phyloP scores from a whole-genome alignment of 495 filamentous ascomycete genomes.

The Pyrenula massariospora region DNA sequence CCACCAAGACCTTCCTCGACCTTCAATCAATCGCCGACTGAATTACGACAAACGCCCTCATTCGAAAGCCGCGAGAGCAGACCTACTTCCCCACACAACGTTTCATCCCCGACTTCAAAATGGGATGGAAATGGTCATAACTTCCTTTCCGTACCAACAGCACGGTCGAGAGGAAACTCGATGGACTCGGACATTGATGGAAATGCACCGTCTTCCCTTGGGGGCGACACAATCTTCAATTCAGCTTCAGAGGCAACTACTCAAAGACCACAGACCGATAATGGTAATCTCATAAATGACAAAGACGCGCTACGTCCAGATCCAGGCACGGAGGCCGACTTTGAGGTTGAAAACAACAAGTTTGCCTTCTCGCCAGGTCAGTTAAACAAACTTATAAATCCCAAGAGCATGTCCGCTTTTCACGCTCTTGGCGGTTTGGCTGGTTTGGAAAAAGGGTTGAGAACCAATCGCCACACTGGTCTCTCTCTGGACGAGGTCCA shows the following conservation, averaged over 20 bases:
- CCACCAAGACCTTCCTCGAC: conserved; percentile 14
- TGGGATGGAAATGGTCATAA: conserved; percentile 36
- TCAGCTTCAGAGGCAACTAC: conserved; percentile 17
- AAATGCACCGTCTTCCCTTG: conserved; percentile 36
- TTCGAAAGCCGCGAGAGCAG: conserved; percentile 68
- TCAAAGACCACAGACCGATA: conserved; percentile 17
- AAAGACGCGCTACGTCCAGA: conserved; percentile 57
- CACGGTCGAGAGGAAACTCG: conserved; percentile 52
- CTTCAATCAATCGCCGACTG: conserved; percentile 36
- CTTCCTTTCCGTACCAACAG: conserved; percentile 50
- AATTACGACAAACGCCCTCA: conserved; percentile 47
- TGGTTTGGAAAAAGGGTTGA: conserved; percentile 67
- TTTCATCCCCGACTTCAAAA: conserved; percentile 58
- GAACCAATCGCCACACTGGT: conserved; percentile 54
- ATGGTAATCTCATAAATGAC: conserved; percentile 33
- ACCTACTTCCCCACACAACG: conserved; percentile 83
- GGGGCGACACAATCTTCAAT: conserved; percentile 33
- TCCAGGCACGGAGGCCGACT: conserved; percentile 59
- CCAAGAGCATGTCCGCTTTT: conserved; percentile 69
- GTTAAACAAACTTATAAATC: conserved; percentile 65
- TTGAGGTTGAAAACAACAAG: conserved; percentile 60
- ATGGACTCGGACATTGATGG: conserved; percentile 47
- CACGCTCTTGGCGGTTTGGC: conserved; percentile 64
- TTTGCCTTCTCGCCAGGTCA: conserved; percentile 80
- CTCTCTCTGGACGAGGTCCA: conserved; percentile 63